phyloP scores from a whole-genome alignment of 768 basidiomycete genomes.

The Suillus brevipes region DNA sequence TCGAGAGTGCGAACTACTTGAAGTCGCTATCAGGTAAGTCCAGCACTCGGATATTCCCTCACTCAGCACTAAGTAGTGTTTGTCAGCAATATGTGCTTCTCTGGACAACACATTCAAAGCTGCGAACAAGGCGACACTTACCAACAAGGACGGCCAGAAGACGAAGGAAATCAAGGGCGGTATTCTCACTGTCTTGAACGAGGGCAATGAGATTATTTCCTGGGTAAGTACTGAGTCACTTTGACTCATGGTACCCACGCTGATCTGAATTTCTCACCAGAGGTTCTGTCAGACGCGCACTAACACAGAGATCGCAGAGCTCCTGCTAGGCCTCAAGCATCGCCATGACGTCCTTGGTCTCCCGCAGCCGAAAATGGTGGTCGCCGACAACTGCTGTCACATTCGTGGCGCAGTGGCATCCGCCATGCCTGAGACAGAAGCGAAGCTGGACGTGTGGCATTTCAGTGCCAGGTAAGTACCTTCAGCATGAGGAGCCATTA shows the following conservation, averaged over 20 bases:
- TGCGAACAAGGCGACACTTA: no score
- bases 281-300: slow-evolving; percentile 17
- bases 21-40: no score
- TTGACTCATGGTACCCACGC: no score
- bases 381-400: slow-evolving; percentile 25
- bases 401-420: slow-evolving; percentile 8
- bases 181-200: slow-evolving; percentile 12
- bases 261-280: no score
- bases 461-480: slow-evolving; percentile 18
- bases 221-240: slow-evolving; percentile 14
- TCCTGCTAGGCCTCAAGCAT: slow-evolving; percentile 14
- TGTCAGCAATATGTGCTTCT: no score
- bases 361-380: slow-evolving; percentile 14
- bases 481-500: background rate
- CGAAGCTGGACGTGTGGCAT: slow-evolving; percentile 22
- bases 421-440: slow-evolving; percentile 8
- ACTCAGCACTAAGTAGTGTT: no score
- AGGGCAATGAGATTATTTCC: slow-evolving; percentile 15
- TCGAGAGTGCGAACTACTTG: no score
- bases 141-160: background rate
- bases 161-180: background rate
- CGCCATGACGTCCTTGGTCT: slow-evolving; percentile 9
- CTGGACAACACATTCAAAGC: no score
- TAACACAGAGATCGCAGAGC: slow-evolving; percentile 17
- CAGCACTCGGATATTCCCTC: no score